Percentiles rank a stretch among this genome's conserved stretches.
Conservation (phyloP, 2,329 filamentous ascomycete species). For the Penicillium sp. region DNA sequence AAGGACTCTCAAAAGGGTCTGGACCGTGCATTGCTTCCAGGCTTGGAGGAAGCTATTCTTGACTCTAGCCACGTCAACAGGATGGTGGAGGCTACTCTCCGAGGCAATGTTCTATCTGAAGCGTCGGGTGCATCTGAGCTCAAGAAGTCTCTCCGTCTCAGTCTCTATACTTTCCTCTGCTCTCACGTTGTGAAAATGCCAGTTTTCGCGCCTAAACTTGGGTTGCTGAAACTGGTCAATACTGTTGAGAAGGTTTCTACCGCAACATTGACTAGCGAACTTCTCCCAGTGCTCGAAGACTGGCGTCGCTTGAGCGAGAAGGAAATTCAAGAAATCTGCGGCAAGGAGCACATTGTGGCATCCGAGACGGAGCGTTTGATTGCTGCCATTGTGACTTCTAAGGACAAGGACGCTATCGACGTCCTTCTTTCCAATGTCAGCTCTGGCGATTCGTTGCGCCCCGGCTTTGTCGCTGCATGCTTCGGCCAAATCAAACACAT, state of each 20-base stretch:
- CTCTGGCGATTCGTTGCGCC: conserved; percentile 46
- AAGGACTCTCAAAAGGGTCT: conserved; percentile 63
- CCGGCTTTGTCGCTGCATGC: conserved; percentile 60
- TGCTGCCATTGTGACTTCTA: conserved; percentile 54
- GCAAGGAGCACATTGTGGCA: conserved; percentile 49
- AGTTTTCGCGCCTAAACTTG: conserved; percentile 65
- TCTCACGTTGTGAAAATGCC: conserved; percentile 71
- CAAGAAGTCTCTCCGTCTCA: conserved; percentile 62
- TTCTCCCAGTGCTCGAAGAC: conserved; percentile 71
- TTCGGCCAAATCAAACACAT: conserved; percentile 69
- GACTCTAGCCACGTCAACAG: conserved; percentile 70
- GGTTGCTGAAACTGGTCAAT: conserved; percentile 70
- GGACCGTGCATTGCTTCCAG: conserved; percentile 66
- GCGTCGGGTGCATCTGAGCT: conserved; percentile 52
- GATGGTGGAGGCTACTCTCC: conserved; percentile 61
- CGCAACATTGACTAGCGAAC: conserved; percentile 67
- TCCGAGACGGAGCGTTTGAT: conserved; percentile 54
- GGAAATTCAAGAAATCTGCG: conserved; percentile 53
- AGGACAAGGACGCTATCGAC: conserved; percentile 58
- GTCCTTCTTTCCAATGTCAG: conserved; percentile 53
- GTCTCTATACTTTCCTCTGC: conserved; percentile 69
- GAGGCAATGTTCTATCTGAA: conserved; percentile 43
- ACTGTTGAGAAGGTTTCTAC: conserved; percentile 69
- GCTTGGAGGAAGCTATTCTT: conserved; percentile 80
- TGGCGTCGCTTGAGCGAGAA: conserved; percentile 62